phyloP scores from a whole-genome alignment of 2,329 filamentous ascomycete species.

The Fusarium oxysporum region DNA sequence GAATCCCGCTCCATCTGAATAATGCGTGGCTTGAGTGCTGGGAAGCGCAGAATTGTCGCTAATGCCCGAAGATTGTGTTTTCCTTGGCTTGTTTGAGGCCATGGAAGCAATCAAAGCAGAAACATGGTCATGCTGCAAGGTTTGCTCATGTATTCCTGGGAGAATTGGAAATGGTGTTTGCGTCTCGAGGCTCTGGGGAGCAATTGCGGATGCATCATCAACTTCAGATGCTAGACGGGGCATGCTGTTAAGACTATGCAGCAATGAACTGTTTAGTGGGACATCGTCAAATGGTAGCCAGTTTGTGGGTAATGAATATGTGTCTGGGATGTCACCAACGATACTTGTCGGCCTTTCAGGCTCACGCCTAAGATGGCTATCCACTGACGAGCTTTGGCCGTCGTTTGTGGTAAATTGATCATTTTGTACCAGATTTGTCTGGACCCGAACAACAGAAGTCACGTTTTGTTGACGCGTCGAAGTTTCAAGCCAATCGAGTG shows the following conservation, averaged over 20 bases:
- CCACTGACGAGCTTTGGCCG: not conserved
- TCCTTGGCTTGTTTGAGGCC: not conserved
- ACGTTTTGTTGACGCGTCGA: not conserved
- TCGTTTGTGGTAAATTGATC: not conserved
- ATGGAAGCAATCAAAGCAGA: not conserved
- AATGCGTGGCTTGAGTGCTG: not conserved
- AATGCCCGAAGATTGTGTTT: not conserved
- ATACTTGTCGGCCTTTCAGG: not conserved
- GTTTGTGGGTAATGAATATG: not conserved
- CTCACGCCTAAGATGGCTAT: not conserved
- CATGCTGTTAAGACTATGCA: accelerated
- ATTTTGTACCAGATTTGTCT: accelerated
- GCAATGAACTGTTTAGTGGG: accelerated
- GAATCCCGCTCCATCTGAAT: not conserved
- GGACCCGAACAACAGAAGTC: not conserved
- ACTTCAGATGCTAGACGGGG: not conserved
- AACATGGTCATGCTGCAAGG: not conserved
- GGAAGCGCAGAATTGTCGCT: not conserved
- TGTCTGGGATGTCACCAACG: not conserved
- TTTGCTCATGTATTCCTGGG: not conserved
- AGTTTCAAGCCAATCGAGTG: not conserved
- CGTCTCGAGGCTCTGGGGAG: not conserved
- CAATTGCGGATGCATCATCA: not conserved
- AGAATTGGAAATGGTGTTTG: accelerated
- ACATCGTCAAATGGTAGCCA: not conserved